Conservation (phyloP, 2,329 filamentous ascomycete genomes). For the Aspergillus bombycis region DNA sequence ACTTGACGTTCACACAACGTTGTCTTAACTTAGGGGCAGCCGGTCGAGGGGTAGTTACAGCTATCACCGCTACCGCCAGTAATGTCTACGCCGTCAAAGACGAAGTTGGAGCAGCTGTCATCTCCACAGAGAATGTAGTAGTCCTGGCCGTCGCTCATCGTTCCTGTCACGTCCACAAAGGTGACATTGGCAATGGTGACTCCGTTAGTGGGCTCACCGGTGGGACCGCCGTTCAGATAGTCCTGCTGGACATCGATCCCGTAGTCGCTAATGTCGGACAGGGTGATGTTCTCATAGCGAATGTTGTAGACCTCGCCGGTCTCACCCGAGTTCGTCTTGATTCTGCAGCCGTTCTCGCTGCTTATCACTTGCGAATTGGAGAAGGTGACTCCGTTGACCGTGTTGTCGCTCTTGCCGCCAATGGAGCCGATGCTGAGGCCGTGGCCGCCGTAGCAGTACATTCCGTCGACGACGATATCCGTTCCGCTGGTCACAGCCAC, state of each 20-base stretch:
- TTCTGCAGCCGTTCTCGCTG: conserved; percentile 35
- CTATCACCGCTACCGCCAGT: conserved; percentile 53
- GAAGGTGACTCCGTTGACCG: conserved; percentile 56
- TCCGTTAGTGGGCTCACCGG: conserved; percentile 39
- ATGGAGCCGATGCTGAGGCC: conserved; percentile 39
- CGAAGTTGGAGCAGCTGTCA: conserved; percentile 52
- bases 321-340: conserved; percentile 56
- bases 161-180: conserved; percentile 34
- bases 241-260: conserved; percentile 58
- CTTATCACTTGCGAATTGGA: conserved; percentile 54
- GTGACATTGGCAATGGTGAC: conserved; percentile 44
- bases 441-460: conserved; percentile 44
- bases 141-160: conserved; percentile 36
- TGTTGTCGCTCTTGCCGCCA: conserved; percentile 56
- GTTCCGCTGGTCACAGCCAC: conserved; percentile 35
- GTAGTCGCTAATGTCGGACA: conserved; percentile 54
- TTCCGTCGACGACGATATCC: conserved; percentile 27
- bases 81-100: conserved; percentile 53
- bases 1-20: not conserved
- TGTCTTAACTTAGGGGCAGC: not conserved
- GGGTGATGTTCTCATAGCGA: conserved; percentile 57
- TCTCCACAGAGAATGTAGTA: conserved; percentile 59
- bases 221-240: conserved; percentile 52
- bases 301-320: conserved; percentile 57
- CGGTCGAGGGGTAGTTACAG: conserved; percentile 30